These are phyloP conservation scores for Vigna angularis DNA, from an alignment of 306 rosid genomes.

Conservation along the genomic window DNA sequence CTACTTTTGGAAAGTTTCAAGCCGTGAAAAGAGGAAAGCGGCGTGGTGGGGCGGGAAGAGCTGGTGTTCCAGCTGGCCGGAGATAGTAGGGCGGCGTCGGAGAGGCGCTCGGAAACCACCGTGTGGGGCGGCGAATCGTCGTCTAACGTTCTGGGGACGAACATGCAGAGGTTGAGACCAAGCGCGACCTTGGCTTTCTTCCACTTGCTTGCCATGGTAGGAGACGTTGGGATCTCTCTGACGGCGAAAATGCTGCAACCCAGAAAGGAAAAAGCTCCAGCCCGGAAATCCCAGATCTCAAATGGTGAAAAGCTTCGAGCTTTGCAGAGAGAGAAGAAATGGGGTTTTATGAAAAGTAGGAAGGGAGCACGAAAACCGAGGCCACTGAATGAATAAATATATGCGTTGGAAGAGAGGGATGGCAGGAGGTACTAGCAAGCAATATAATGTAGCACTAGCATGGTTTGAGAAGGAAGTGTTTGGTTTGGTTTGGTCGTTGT, in stretches of 20 bases:
- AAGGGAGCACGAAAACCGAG: constrained; percentile 72
- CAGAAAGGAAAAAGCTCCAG: constrained; percentile 32
- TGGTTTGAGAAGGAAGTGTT: not conserved
- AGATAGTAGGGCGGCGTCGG: constrained; percentile 89
- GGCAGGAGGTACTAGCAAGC: not conserved
- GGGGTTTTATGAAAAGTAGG: constrained; percentile 65
- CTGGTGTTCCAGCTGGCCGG: constrained; percentile 59
- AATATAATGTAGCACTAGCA: not conserved
- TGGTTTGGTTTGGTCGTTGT: not conserved
- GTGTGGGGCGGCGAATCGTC: constrained; percentile 69
- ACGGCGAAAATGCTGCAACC: constrained; percentile 27
- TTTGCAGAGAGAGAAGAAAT: constrained; percentile 38
- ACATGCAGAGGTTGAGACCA: constrained; percentile 82
- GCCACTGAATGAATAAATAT: constrained; percentile 1
- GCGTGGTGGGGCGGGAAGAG: constrained; percentile 49
- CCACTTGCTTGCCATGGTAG: constrained; percentile 94
- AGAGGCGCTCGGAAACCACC: constrained; percentile 63
- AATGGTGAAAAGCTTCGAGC: constrained; percentile 56
- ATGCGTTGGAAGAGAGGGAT: constrained; percentile 13
- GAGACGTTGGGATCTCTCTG: constrained; percentile 34
- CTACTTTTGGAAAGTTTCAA: constrained; percentile 52
- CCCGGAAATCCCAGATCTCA: constrained; percentile 74
- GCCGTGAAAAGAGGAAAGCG: constrained; percentile 44
- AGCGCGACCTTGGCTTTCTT: constrained; percentile 87
- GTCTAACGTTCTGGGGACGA: constrained; percentile 77